A percentile compares a stretch with the other conserved stretches of the same genome.
Evolutionary conservation across 306 rosid genomes (phyloP).

Genomic region (Corylus heterophylla): DNA sequence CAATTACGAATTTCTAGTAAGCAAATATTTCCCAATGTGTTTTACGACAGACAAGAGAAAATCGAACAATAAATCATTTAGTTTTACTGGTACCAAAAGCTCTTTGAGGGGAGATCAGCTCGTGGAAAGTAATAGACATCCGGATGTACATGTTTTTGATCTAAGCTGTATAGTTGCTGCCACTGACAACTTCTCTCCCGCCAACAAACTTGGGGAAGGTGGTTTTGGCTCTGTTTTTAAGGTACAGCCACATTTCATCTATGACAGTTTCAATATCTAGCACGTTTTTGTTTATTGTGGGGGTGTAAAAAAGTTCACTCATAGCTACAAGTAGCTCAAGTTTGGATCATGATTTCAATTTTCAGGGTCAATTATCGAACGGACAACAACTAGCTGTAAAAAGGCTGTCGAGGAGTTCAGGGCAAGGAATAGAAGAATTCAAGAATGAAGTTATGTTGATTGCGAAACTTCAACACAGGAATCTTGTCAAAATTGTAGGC

Average conservation of each 20-base stretch:
- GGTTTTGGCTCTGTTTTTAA: neutral
- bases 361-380: conserved; percentile 28
- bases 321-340: neutral
- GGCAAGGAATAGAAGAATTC: conserved; percentile 41
- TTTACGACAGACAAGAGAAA: neutral
- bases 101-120: conserved; percentile 4
- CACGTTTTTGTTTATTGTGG: too few relatives aligned
- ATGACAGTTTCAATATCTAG: too few relatives aligned
- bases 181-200: neutral
- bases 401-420: conserved; percentile 34
- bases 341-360: neutral
- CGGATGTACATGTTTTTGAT: conserved; percentile 4
- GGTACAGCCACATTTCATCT: neutral
- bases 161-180: conserved; percentile 1
- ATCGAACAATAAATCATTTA: neutral
- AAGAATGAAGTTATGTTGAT: conserved; percentile 35
- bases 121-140: neutral
- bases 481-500: conserved; percentile 40
- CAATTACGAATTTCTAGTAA: neutral
- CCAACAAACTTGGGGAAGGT: neutral
- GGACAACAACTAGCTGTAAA: conserved; percentile 40
- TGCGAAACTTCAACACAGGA: conserved; percentile 42
- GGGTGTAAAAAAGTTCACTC: neutral
- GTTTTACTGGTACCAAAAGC: conserved; percentile 4
- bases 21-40: neutral